Percentiles rank a stretch among this genome's conserved stretches.
Conservation (phyloP, 176 grass and related monocot species). For the Panicum miliaceum region DNA sequence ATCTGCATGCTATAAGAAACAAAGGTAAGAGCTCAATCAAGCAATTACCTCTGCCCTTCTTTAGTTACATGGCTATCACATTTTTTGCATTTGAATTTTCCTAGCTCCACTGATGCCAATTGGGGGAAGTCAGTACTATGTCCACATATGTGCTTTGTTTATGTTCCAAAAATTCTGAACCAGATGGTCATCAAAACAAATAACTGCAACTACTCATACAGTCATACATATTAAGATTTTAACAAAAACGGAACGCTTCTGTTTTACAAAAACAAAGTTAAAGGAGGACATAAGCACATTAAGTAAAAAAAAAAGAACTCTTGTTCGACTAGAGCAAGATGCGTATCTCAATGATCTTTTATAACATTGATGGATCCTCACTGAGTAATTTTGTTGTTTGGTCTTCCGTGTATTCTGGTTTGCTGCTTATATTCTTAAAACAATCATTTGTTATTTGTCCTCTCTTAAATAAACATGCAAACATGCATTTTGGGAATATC, state of each 20-base stretch:
- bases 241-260: background rate
- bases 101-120: background rate
- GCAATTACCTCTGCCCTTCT: background rate
- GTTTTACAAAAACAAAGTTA: conserved; percentile 17
- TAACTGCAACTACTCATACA: background rate
- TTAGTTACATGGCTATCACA: too few species aligned
- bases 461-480: background rate
- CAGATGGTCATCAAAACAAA: conserved; percentile 9
- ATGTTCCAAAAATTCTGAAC: background rate
- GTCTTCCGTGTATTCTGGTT: background rate
- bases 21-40: conserved; percentile 44
- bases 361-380: background rate
- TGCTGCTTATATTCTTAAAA: background rate
- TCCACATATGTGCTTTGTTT: background rate
- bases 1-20: conserved; percentile 58
- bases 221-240: background rate
- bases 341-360: background rate
- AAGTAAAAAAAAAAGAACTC: background rate
- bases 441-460: background rate
- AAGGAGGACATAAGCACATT: background rate
- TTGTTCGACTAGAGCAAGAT: background rate
- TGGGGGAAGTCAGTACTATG: background rate
- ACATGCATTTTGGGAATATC: background rate
- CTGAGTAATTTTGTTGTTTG: background rate
- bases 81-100: background rate